phyloP scores from a whole-genome alignment of 352 stramenopile genomes.

The Globisporangium cylindrosporum region DNA sequence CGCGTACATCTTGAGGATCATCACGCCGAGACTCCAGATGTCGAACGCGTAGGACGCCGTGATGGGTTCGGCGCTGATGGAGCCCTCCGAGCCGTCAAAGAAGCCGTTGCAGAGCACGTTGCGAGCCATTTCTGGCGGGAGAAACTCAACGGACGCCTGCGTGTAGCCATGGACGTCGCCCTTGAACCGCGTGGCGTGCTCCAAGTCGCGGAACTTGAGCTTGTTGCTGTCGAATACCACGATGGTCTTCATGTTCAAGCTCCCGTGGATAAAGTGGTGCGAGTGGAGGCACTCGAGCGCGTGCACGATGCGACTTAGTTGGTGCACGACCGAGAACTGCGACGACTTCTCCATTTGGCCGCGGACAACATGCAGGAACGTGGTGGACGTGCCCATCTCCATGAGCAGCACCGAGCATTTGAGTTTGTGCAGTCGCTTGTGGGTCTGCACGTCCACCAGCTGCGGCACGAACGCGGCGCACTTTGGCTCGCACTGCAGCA shows the following conservation, averaged over 20 bases:
- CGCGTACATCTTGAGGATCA: slow-evolving; percentile 58
- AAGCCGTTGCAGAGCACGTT: slow-evolving; percentile 25
- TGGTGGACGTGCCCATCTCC: slow-evolving; percentile 36
- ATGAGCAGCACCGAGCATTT: slow-evolving; percentile 52
- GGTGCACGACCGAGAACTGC: slow-evolving; percentile 28
- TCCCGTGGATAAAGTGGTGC: slow-evolving; percentile 50
- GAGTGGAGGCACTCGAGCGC: slow-evolving; percentile 46
- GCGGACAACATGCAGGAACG: slow-evolving; percentile 33
- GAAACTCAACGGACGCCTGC: slow-evolving; percentile 28
- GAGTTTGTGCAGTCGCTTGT: slow-evolving; percentile 24
- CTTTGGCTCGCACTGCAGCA: slow-evolving; percentile 26
- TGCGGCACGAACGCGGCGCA: slow-evolving; percentile 33
- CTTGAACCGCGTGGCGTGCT: slow-evolving; percentile 39
- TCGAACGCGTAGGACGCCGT: slow-evolving; percentile 38
- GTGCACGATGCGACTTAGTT: slow-evolving; percentile 34
- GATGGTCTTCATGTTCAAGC: slow-evolving; percentile 39
- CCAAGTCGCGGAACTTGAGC: slow-evolving; percentile 49
- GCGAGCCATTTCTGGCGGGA: slow-evolving; percentile 47
- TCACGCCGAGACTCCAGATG: slow-evolving; percentile 57
- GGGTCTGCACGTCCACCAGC: slow-evolving; percentile 33
- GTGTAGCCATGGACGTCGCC: slow-evolving; percentile 18
- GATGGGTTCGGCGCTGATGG: slow-evolving; percentile 10
- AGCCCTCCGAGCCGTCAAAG: slow-evolving; percentile 16
- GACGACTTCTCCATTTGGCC: slow-evolving; percentile 29
- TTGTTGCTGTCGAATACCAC: slow-evolving; percentile 33